A percentile compares a stretch with the other conserved stretches of the same genome.
Conservation (phyloP, 2,329 filamentous ascomycete species). For the Mycogone perniciosa region DNA sequence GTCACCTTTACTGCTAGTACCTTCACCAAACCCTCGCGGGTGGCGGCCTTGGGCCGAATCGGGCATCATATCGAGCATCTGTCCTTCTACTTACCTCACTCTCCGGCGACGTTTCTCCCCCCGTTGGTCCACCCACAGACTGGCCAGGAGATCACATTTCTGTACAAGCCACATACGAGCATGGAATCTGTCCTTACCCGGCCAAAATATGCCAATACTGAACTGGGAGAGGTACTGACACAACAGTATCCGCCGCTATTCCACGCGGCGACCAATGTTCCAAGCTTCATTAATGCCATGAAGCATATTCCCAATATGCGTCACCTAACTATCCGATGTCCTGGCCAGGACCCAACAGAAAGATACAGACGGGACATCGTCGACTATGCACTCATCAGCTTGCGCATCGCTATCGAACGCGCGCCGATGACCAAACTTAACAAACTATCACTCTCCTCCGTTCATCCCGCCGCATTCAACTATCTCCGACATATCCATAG, state of each 20-base stretch:
- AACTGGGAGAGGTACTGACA: slow-evolving; percentile 74
- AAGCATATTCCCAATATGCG: slow-evolving; percentile 61
- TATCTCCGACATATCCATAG: slow-evolving; percentile 71
- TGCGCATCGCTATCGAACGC: slow-evolving; percentile 76
- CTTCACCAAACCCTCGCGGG: slow-evolving; percentile 66
- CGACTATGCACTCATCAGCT: slow-evolving; percentile 82
- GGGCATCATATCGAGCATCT: slow-evolving; percentile 74
- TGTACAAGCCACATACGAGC: slow-evolving; percentile 72
- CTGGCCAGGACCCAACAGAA: slow-evolving; percentile 61
- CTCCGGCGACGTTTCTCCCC: slow-evolving; percentile 71
- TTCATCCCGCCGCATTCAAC: slow-evolving; percentile 69
- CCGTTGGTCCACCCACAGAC: slow-evolving; percentile 74
- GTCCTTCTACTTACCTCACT: slow-evolving; percentile 71
- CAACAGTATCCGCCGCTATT: slow-evolving; percentile 85
- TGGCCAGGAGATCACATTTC: slow-evolving; percentile 71
- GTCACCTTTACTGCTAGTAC: slow-evolving; percentile 67
- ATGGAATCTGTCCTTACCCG: slow-evolving; percentile 54
- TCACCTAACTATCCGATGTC: slow-evolving; percentile 71
- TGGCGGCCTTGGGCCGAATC: slow-evolving; percentile 70
- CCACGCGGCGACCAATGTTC: slow-evolving; percentile 81
- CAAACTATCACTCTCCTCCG: slow-evolving; percentile 63
- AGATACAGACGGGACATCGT: slow-evolving; percentile 71
- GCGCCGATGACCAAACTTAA: slow-evolving; percentile 58
- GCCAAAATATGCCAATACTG: slow-evolving; percentile 73
- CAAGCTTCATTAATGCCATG: slow-evolving; percentile 73